phyloP scores from a whole-genome alignment of 495 filamentous ascomycete genomes.

The Neurospora sp. region DNA sequence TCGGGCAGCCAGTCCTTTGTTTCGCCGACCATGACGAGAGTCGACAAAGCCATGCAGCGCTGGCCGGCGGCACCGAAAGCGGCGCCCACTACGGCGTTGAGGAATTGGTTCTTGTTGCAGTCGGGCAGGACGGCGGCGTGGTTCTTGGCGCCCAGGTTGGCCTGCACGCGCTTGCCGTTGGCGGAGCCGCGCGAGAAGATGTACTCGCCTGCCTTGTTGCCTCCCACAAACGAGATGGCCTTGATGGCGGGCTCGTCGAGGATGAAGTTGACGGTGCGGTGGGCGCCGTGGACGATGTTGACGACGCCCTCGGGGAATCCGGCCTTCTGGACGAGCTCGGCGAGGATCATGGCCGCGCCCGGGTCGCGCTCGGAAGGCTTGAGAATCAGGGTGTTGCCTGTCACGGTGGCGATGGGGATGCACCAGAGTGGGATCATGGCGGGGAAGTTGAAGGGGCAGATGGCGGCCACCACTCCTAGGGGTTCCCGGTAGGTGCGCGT shows the following conservation, averaged over 20 bases:
- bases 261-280: conserved; percentile 92
- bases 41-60: conserved; percentile 95
- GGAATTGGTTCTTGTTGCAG: conserved; percentile 93
- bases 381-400: conserved; percentile 86
- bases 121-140: conserved; percentile 92
- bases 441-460: conserved; percentile 99
- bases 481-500: conserved; percentile 89
- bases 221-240: conserved; percentile 94
- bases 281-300: conserved; percentile 87
- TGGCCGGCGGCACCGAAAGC: conserved; percentile 96
- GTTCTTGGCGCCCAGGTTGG: conserved; percentile 98
- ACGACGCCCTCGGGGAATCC: conserved; percentile 91
- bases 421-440: conserved; percentile 99
- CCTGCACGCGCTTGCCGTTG: conserved; percentile 88
- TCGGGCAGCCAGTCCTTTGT: conserved; percentile 89
- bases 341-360: conserved; percentile 97
- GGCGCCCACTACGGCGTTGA: conserved; percentile 90
- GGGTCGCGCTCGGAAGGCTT: conserved; percentile 98
- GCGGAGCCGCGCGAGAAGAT: conserved; percentile 89
- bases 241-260: conserved; percentile 94
- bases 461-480: conserved; percentile 87
- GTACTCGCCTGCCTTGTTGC: conserved; percentile 95
- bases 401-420: conserved; percentile 88
- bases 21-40: conserved; percentile 87
- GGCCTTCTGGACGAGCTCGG: conserved; percentile 81